Base-by-base conservation (phyloP, 2,329 filamentous ascomycete species). In the Aureobasidium sp. region DNA sequence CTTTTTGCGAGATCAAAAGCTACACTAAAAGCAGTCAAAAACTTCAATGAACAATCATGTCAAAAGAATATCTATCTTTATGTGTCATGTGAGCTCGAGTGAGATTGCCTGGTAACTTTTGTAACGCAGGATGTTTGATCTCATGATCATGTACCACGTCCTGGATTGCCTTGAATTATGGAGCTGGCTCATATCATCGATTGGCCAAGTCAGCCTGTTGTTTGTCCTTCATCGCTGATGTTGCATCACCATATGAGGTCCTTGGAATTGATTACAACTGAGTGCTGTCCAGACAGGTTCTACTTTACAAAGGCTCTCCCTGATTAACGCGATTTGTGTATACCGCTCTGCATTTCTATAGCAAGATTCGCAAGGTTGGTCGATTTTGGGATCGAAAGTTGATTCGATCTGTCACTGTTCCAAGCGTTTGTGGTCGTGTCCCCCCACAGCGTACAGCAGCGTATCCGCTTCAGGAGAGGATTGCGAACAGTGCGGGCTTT, bases 1-100 rank as follows among this genome's bases (percentile, higher is more conserved):
- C 27, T 53, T 27, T 45, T 53, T 61, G 35, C 48, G 35, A 52
- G 47, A 53, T 52, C 29, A 44, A 44, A 59, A 59, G 19, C 27
- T 35, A 50, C 45, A 60, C 27, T 48, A 53, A 61, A 61, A 44
- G 47, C 57, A 60, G 57, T 52, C 57, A 42, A 60, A 60, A 42
- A 50, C 53, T 57, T 40, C 53, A 44, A 57, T 57, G 53, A 57
- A 57, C 53, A 45, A 57, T 33, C 53, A 57, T 57, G 39, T 57
- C 53, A 57, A 57, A 57, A 44, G 39, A 57, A 57, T 24, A 22
- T n/a, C 17, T 29, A 19, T 42, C 3, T 4, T 1, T 14, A 5
- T 54, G 7, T 22, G 5, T 19, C 1, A 14, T 54, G 22, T 27
- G 24, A 29, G 22, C 4, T 17, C 3, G n/a, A 54, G 50, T 29